Conservation (phyloP, 2,329 filamentous ascomycete genomes). For the Boeremia exigua region DNA sequence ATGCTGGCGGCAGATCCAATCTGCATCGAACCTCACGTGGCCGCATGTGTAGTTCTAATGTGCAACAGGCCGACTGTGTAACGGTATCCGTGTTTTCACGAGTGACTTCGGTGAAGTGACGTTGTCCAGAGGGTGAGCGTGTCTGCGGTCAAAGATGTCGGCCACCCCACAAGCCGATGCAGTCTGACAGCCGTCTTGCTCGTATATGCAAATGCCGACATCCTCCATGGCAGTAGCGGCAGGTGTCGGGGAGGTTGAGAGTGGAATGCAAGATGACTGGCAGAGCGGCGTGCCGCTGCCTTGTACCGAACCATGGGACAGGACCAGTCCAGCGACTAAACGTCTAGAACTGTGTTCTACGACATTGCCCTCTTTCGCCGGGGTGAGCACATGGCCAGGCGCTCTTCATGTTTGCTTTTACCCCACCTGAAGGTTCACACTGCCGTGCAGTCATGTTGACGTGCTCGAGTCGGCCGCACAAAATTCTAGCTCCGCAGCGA, state of each 20-base stretch:
- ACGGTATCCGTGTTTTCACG: neutral
- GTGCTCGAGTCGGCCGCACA: slow-evolving; percentile 7
- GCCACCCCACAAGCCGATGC: slow-evolving; percentile 9
- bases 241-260: slow-evolving; percentile 3
- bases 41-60: neutral
- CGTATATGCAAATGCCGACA: slow-evolving; percentile 9
- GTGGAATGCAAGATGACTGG: slow-evolving; percentile 17
- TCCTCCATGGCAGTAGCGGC: slow-evolving; percentile 3
- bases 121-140: slow-evolving; percentile 7
- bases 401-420: slow-evolving; percentile 8
- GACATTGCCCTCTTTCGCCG: slow-evolving; percentile 14
- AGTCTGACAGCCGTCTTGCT: slow-evolving; percentile 11
- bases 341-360: slow-evolving; percentile 17
- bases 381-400: slow-evolving; percentile 3
- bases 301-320: slow-evolving; percentile 19
- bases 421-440: slow-evolving; percentile 14
- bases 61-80: neutral
- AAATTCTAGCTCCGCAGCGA: slow-evolving; percentile 14
- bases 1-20: slow-evolving; percentile 12
- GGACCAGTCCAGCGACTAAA: slow-evolving; percentile 8
- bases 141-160: slow-evolving; percentile 4
- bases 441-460: slow-evolving; percentile 14
- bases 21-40: neutral
- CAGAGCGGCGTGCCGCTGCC: slow-evolving; percentile 4
- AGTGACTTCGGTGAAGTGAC: slow-evolving; percentile 6